Base-by-base conservation (phyloP, 176 grass and related monocot genomes). In the Oryza officinalis region DNA sequence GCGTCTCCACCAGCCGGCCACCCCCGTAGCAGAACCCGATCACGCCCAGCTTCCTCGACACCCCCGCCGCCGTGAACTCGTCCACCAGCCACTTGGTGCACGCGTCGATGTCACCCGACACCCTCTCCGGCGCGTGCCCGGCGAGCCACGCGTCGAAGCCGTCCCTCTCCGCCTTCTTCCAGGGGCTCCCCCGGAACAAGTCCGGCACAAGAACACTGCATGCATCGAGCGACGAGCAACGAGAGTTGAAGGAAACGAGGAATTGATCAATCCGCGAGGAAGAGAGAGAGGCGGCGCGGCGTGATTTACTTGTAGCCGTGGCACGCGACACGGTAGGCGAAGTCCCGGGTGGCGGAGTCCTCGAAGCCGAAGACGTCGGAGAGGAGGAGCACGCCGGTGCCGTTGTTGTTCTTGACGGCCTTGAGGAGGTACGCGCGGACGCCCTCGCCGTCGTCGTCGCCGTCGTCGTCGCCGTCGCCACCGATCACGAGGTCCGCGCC, bases 371-470 rank as follows among this genome's bases (percentile, higher is more conserved):
- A 86, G 73, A 92, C 18, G 89, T 99, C 96, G 72, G 96, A 92
- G 61, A 99, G 85, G 71, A 99, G 80, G 38, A 99, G 89, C 80
- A 99, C 14, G 25, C 91, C 94, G 2, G 89, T 83, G 69, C 93
- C 93, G 67, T 99, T 99, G 87, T 99, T 99, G 86, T 99, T 96
- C 86, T 99, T 96, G 76, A 96, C 96, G 26, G 96, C 96, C 69
- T 86, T 90, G 25, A 96, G 61, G 17, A 99, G 90, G 81, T 96
- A 89, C 6, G 87, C 93, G 43, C 66, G 60, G 67, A 96, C 68
- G 38, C 85, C 71, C 17, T 82, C 68, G 79, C 47, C 46, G 4
- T 93, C 89, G n/a, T n/a, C n/a, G n/a, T n/a, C n/a, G 63, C 87
- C 82, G 18, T 77, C 30, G 30, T 30, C 93, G 69, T 96, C 93